phyloP scores from a whole-genome alignment of 352 stramenopile genomes.

The Phytophthora hybrid region DNA sequence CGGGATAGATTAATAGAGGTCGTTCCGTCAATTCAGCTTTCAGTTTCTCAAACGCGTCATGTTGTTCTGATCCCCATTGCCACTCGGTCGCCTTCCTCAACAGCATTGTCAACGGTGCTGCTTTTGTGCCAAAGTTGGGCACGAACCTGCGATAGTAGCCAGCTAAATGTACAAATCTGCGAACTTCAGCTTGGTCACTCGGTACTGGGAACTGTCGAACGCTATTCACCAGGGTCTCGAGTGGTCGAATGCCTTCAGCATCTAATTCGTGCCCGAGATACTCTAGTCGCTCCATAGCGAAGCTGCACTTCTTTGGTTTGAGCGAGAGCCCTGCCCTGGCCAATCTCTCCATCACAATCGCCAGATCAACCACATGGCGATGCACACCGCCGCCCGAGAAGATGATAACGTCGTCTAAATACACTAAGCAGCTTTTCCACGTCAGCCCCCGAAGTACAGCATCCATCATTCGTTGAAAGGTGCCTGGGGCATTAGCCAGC shows the following conservation, averaged over 20 bases:
- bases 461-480: background rate
- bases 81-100: background rate
- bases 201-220: constrained; percentile 15
- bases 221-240: constrained; percentile 9
- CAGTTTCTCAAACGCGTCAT: background rate
- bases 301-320: constrained; percentile 31
- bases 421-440: background rate
- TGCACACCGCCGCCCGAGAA: background rate
- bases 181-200: constrained; percentile 2
- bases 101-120: background rate
- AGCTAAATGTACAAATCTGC: constrained; percentile 35
- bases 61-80: background rate
- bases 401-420: background rate
- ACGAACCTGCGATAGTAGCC: constrained; percentile 42
- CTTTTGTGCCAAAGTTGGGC: constrained; percentile 16
- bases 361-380: background rate
- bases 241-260: constrained; percentile 10
- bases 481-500: background rate
- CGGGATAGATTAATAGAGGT: constrained; percentile 3
- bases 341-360: background rate
- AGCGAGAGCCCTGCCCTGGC: background rate
- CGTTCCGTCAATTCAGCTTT: background rate
- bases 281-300: constrained; percentile 20
- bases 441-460: background rate
- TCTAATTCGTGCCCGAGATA: constrained; percentile 37